Evolutionary conservation across 2,329 filamentous ascomycete species (phyloP).

Genomic region (Fusarium miscanthi): DNA sequence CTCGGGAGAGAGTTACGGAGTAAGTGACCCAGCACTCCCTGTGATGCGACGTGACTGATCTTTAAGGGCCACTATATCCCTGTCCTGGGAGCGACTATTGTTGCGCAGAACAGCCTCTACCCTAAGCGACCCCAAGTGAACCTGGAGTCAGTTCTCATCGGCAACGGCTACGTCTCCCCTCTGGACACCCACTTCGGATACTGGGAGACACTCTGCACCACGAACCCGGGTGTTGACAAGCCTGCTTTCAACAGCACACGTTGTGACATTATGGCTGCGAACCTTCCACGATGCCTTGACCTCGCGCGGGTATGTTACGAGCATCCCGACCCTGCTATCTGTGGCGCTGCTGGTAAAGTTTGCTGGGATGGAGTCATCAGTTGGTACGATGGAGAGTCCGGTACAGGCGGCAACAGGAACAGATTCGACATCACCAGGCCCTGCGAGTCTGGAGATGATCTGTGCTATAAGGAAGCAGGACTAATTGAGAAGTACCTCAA

Average conservation of each 20-base stretch:
- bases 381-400: constrained; percentile 7
- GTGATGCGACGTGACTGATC: background rate
- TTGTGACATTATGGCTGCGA: constrained; percentile 25
- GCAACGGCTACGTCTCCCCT: constrained; percentile 36
- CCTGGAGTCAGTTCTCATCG: constrained; percentile 27
- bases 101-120: constrained; percentile 32
- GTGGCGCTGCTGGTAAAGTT: constrained; percentile 18
- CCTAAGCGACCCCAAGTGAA: constrained; percentile 23
- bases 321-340: constrained; percentile 32
- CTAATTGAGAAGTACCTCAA: constrained; percentile 17
- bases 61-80: constrained; percentile 33
- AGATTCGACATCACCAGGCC: constrained; percentile 18
- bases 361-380: constrained; percentile 24
- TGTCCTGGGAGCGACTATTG: constrained; percentile 35
- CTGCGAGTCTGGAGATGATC: constrained; percentile 1
- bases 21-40: rapidly evolving
- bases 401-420: background rate
- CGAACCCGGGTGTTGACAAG: constrained; percentile 22
- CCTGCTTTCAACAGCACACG: constrained; percentile 34
- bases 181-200: constrained; percentile 35
- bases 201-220: constrained; percentile 38
- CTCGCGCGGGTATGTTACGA: constrained; percentile 31
- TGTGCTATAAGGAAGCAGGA: constrained; percentile 14
- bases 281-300: constrained; percentile 34
- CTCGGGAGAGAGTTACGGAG: constrained; percentile 36